These are phyloP conservation scores for Amniculicola lignicola DNA, from an alignment of 495 filamentous ascomycete genomes.

Conservation along the genomic window DNA sequence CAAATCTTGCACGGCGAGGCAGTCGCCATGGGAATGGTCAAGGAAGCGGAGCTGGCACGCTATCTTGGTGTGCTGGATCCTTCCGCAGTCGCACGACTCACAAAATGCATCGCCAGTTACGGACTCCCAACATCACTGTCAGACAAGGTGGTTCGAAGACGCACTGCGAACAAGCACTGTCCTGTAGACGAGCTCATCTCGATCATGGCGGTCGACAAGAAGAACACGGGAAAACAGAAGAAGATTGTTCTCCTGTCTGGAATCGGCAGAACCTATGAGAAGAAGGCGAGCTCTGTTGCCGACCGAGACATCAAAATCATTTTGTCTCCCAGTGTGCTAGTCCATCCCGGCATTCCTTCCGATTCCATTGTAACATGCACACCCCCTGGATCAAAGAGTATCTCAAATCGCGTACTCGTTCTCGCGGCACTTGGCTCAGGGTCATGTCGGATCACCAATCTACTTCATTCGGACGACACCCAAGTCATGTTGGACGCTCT, in stretches of 20 bases:
- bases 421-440: constrained; percentile 88
- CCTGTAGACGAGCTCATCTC: constrained; percentile 82
- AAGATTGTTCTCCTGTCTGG: constrained; percentile 92
- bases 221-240: constrained; percentile 94
- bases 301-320: constrained; percentile 83
- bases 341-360: constrained; percentile 64
- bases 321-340: constrained; percentile 73
- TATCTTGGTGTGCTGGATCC: constrained; percentile 84
- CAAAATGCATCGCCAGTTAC: constrained; percentile 91
- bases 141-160: constrained; percentile 77
- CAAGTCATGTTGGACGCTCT: constrained; percentile 95
- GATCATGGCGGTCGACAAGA: constrained; percentile 98
- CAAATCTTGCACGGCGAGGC: constrained; percentile 94
- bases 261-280: constrained; percentile 84
- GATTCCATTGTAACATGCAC: constrained; percentile 68
- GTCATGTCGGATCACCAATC: constrained; percentile 80
- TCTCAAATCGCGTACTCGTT: constrained; percentile 92
- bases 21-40: constrained; percentile 97
- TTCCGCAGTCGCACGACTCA: constrained; percentile 81
- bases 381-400: constrained; percentile 95
- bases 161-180: constrained; percentile 84
- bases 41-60: constrained; percentile 89
- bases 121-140: constrained; percentile 82
- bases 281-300: constrained; percentile 78
- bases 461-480: constrained; percentile 95